These are phyloP conservation scores for Cladosporium colombiae DNA, from an alignment of 2,329 filamentous ascomycete species.

Conservation along the genomic window DNA sequence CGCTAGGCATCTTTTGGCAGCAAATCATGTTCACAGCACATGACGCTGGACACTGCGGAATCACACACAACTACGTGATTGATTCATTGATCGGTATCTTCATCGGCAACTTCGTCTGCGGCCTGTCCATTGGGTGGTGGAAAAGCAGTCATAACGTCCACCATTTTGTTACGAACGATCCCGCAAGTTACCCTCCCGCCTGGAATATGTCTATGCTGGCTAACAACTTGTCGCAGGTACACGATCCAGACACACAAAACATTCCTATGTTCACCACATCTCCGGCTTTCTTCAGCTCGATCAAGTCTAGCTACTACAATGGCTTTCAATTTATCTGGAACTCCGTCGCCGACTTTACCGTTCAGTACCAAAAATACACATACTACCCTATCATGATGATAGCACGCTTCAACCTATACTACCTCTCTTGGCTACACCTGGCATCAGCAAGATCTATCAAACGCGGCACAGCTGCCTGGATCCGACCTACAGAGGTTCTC, in stretches of 20 bases:
- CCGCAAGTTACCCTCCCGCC: slow-evolving; percentile 35
- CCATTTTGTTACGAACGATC: slow-evolving; percentile 66
- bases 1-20: slow-evolving; percentile 65
- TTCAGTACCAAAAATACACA: slow-evolving; percentile 75
- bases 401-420: slow-evolving; percentile 85
- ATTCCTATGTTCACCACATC: slow-evolving; percentile 86
- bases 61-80: slow-evolving; percentile 58
- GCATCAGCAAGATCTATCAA: slow-evolving; percentile 68
- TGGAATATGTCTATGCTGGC: not conserved
- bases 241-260: slow-evolving; percentile 53
- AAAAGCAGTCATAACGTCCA: slow-evolving; percentile 70
- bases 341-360: slow-evolving; percentile 65
- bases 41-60: slow-evolving; percentile 64
- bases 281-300: slow-evolving; percentile 71
- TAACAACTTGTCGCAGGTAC: slow-evolving; percentile 32
- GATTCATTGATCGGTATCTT: slow-evolving; percentile 65
- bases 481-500: slow-evolving; percentile 74
- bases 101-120: slow-evolving; percentile 65
- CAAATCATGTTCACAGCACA: slow-evolving; percentile 70
- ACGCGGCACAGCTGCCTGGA: slow-evolving; percentile 79
- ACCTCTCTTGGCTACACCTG: slow-evolving; percentile 77
- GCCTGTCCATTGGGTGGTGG: slow-evolving; percentile 68
- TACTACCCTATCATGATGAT: slow-evolving; percentile 82
- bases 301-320: slow-evolving; percentile 82
- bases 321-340: slow-evolving; percentile 73